A percentile compares a stretch with the other conserved stretches of the same genome.
Conservation (phyloP, 805 yeast species). For the Saturnispora halmiae region DNA sequence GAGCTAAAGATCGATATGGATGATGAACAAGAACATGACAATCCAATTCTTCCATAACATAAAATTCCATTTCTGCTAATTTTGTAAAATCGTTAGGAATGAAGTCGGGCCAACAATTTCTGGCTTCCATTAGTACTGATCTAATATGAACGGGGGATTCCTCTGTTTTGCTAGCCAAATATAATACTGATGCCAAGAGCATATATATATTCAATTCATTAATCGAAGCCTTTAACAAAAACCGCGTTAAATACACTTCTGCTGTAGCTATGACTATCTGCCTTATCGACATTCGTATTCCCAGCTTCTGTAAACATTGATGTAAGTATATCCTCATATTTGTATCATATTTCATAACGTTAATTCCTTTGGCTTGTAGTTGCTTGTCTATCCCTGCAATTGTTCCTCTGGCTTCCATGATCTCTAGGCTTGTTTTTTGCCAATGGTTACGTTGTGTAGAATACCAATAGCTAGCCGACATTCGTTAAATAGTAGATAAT, state of each 20-base stretch:
- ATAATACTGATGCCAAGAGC: slow-evolving; percentile 74
- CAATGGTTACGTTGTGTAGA: slow-evolving; percentile 75
- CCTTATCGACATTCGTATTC: slow-evolving; percentile 66
- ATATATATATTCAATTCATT: slow-evolving; percentile 78
- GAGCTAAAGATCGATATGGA: slow-evolving; percentile 58
- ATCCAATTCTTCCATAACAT: slow-evolving; percentile 79
- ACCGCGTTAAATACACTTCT: slow-evolving; percentile 74
- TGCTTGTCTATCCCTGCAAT: slow-evolving; percentile 19
- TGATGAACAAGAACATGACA: slow-evolving; percentile 65
- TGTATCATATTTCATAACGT: slow-evolving; percentile 34
- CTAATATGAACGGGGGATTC: slow-evolving; percentile 93
- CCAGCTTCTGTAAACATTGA: slow-evolving; percentile 62
- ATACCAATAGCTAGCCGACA: slow-evolving; percentile 85
- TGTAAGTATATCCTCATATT: slow-evolving; percentile 74
- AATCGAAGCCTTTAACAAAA: slow-evolving; percentile 60
- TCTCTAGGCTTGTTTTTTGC: slow-evolving; percentile 64
- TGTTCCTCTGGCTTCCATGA: slow-evolving; percentile 26
- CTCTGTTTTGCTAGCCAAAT: slow-evolving; percentile 87
- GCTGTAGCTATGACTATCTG: slow-evolving; percentile 86
- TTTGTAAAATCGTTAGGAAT: slow-evolving; percentile 87
- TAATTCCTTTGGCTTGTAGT: slow-evolving; percentile 2
- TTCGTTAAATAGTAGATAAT: slow-evolving; percentile 13
- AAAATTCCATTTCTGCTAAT: slow-evolving; percentile 92
- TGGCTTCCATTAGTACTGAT: slow-evolving; percentile 71
- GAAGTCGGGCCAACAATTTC: slow-evolving; percentile 90